phyloP scores from a whole-genome alignment of 2,329 filamentous ascomycete genomes.

The Pezicula rhizophila region DNA sequence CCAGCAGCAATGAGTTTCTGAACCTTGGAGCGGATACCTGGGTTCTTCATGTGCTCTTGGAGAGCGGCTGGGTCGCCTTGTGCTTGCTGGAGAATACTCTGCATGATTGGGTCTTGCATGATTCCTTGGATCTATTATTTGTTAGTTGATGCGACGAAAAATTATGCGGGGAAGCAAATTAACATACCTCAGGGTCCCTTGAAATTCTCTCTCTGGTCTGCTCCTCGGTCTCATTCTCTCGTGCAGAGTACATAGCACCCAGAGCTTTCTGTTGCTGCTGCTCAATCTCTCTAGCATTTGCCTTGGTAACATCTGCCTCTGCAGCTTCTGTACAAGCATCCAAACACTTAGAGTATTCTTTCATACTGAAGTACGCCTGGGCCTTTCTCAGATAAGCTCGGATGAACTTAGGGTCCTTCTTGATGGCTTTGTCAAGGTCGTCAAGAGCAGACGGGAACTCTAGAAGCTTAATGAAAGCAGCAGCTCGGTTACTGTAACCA shows the following conservation, averaged over 20 bases:
- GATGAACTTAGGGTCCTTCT: slow-evolving; percentile 87
- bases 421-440: slow-evolving; percentile 88
- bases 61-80: slow-evolving; percentile 88
- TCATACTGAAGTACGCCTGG: slow-evolving; percentile 93
- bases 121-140: slow-evolving; percentile 67
- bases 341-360: slow-evolving; percentile 92
- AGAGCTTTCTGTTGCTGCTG: slow-evolving; percentile 91
- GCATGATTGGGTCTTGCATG: slow-evolving; percentile 95
- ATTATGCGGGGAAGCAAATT: not conserved
- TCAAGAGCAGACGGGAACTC: slow-evolving; percentile 89
- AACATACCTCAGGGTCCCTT: slow-evolving; percentile 79
- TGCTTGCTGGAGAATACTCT: slow-evolving; percentile 92
- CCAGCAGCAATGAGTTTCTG: slow-evolving; percentile 76
- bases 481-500: slow-evolving; percentile 95
- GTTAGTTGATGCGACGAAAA: slow-evolving; percentile 10
- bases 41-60: slow-evolving; percentile 96
- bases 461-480: slow-evolving; percentile 93
- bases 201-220: slow-evolving; percentile 88
- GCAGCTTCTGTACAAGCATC: slow-evolving; percentile 81
- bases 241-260: slow-evolving; percentile 79
- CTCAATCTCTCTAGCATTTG: slow-evolving; percentile 87
- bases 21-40: slow-evolving; percentile 76
- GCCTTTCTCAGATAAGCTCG: slow-evolving; percentile 95
- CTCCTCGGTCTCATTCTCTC: slow-evolving; percentile 93
- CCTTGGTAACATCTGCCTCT: slow-evolving; percentile 67